Percentiles rank a stretch among this genome's conserved stretches.
Conservation (phyloP, 1,139 yeast species). For the Suhomyces bribrorum region DNA sequence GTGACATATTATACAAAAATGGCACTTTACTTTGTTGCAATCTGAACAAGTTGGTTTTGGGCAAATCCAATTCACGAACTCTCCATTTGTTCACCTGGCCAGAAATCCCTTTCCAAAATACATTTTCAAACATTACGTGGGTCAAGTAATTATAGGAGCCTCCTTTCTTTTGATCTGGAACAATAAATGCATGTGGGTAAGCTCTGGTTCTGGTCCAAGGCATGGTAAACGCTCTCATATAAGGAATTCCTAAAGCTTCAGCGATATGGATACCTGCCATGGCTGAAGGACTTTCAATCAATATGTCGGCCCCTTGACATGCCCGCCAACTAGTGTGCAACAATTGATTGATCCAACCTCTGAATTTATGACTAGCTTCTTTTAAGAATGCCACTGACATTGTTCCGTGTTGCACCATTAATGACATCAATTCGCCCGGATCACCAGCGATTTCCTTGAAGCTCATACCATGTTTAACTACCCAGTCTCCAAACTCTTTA, state of each 20-base stretch:
- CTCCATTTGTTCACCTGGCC: conserved; percentile 90
- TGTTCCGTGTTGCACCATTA: conserved; percentile 90
- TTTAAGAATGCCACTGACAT: conserved; percentile 79
- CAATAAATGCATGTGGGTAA: conserved; percentile 94
- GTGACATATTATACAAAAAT: conserved; percentile 85
- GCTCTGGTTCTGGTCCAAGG: conserved; percentile 97
- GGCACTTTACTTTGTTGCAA: conserved; percentile 83
- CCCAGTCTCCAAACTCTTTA: conserved; percentile 75
- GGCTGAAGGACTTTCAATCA: conserved; percentile 92
- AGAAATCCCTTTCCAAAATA: conserved; percentile 93
- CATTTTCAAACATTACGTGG: conserved; percentile 87
- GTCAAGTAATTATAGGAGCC: conserved; percentile 91
- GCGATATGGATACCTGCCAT: conserved; percentile 96
- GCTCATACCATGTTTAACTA: conserved; percentile 61
- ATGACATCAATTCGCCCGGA: conserved; percentile 87
- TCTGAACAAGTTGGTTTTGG: conserved; percentile 66
- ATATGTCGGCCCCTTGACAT: conserved; percentile 78
- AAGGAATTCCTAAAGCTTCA: conserved; percentile 85
- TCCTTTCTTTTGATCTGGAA: conserved; percentile 90
- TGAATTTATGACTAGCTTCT: conserved; percentile 78
- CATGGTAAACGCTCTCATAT: conserved; percentile 95
- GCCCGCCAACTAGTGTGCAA: conserved; percentile 78
- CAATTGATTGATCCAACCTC: conserved; percentile 77
- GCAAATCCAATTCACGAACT: conserved; percentile 60
- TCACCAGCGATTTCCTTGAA: conserved; percentile 86